Conservation (phyloP, 352 stramenopile species). For the Pythium phragmiticola region DNA sequence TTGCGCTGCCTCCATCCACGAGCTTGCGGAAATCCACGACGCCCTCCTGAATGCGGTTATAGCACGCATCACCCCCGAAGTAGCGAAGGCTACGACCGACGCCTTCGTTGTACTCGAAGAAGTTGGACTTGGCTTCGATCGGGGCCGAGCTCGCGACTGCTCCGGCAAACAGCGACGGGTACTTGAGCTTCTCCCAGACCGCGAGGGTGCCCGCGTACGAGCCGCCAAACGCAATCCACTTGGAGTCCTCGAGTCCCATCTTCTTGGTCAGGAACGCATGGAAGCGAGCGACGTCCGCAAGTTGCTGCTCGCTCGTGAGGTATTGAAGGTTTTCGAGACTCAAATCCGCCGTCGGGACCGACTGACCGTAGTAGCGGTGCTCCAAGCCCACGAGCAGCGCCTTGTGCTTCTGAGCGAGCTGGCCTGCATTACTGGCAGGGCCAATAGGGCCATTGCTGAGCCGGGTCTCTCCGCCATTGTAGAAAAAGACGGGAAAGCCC, state of each 20-base stretch:
- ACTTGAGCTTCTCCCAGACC: slow-evolving; percentile 92
- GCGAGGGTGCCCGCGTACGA: slow-evolving; percentile 94
- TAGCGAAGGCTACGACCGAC: slow-evolving; percentile 72
- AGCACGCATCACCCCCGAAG: slow-evolving; percentile 83
- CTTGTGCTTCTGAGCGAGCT: slow-evolving; percentile 66
- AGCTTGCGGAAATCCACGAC: slow-evolving; percentile 53
- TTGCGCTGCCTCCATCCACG: slow-evolving; percentile 49
- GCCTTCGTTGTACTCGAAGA: slow-evolving; percentile 88
- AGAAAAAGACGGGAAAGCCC: slow-evolving; percentile 86
- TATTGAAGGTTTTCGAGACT: slow-evolving; percentile 81
- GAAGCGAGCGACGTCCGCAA: slow-evolving; percentile 92
- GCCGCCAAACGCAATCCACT: slow-evolving; percentile 94
- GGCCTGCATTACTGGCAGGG: slow-evolving; percentile 74
- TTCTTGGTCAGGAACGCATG: slow-evolving; percentile 68
- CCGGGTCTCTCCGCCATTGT: slow-evolving; percentile 75
- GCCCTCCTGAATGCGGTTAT: slow-evolving; percentile 61
- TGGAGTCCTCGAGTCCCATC: slow-evolving; percentile 55
- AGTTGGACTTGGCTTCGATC: slow-evolving; percentile 81
- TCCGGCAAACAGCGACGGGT: slow-evolving; percentile 89
- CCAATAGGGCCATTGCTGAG: slow-evolving; percentile 52
- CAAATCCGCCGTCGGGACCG: slow-evolving; percentile 83
- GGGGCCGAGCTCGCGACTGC: slow-evolving; percentile 91
- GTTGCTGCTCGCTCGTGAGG: slow-evolving; percentile 87
- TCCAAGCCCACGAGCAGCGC: slow-evolving; percentile 89
- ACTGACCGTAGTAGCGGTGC: slow-evolving; percentile 95